Evolutionary conservation across 2,329 filamentous ascomycete species (phyloP), one percentile per base, ranked within the genome.

Genomic region (Lachnellula arida): DNA sequence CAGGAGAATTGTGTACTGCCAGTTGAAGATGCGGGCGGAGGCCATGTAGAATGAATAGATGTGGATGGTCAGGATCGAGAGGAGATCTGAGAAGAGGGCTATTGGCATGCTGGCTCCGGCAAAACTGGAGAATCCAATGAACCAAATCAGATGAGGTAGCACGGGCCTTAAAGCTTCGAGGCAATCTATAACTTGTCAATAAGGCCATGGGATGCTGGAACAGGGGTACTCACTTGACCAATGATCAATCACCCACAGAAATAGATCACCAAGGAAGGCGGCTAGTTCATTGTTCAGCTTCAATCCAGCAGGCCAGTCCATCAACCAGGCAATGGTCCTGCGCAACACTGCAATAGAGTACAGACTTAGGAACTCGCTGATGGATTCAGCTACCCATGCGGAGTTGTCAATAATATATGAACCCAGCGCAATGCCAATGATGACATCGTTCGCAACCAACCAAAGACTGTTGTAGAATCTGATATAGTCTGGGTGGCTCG

Each of bases 31-130:
- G 51, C 94, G 87, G 2, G 94, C 94, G 8, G 92, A 96, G 15
- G 95, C 93, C 55, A 97, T 87, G 72, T 99, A 99, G 72, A 99
- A 99, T 1, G 89, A 96, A 76, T 97, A 96, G 54, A 99, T 97
- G 73, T 99, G 94, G 37, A 99, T 77, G 1, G 95, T 99, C 57
- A 97, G 78, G 47, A 95, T 80, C 1, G 93, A 96, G 3, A 97
- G 80, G 6, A 99, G 81, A 71, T 99, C 94, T 0, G 93, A 97
- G 72, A 96, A 93, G 58, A 99, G 82, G 19, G 93, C 91, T 52
- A 99, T 94, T 2, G 95, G 92, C 88, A 99, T 92, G 70, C 91
- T 97, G 52, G 94, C 94, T 9, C 94, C 94, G 2, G 90, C 93
- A 71, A 99, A 97, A 67, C 91, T 91, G 5, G 92, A 95, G 67